These are phyloP conservation scores for Coemansia sp. DNA, from an alignment of 192 early-diverging fungal genomes.

Conservation along the genomic window DNA sequence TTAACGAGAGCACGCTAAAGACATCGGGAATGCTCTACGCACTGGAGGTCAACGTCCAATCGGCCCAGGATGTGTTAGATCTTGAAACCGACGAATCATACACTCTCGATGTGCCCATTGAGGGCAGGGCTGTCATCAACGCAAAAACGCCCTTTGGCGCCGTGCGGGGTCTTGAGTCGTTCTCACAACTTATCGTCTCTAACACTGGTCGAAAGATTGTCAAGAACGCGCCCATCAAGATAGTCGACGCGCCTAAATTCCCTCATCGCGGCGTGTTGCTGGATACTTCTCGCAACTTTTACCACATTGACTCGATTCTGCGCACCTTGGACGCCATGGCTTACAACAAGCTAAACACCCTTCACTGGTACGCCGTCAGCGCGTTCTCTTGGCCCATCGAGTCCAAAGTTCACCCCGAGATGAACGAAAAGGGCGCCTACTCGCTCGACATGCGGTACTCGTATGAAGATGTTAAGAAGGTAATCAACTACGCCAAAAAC, in stretches of 20 bases:
- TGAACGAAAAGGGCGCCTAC: conserved; percentile 66
- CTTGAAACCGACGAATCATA: conserved; percentile 70
- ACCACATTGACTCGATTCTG: conserved; percentile 59
- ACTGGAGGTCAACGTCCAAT: conserved; percentile 52
- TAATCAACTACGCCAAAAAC: conserved; percentile 73
- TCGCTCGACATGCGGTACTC: conserved; percentile 66
- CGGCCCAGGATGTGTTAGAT: conserved; percentile 55
- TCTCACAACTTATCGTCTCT: conserved; percentile 69
- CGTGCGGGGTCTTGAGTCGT: conserved; percentile 70
- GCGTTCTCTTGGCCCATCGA: conserved; percentile 73
- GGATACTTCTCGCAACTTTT: conserved; percentile 73
- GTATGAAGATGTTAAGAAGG: conserved; percentile 65
- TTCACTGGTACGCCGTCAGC: conserved; percentile 75
- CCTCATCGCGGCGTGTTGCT: conserved; percentile 69
- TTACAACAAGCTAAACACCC: conserved; percentile 75
- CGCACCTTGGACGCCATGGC: conserved; percentile 66
- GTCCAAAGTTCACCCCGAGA: conserved; percentile 63
- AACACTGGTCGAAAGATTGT: conserved; percentile 54
- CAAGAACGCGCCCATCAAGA: conserved; percentile 59
- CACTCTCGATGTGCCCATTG: conserved; percentile 59
- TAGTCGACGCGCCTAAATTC: conserved; percentile 63
- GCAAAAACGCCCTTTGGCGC: conserved; percentile 69
- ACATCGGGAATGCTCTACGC: conserved; percentile 37
- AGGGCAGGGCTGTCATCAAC: conserved; percentile 56
- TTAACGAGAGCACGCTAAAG: conserved; percentile 46